Conservation (phyloP, 1,284 basidiomycete genomes). For the Rhizopogon hawkerae region DNA sequence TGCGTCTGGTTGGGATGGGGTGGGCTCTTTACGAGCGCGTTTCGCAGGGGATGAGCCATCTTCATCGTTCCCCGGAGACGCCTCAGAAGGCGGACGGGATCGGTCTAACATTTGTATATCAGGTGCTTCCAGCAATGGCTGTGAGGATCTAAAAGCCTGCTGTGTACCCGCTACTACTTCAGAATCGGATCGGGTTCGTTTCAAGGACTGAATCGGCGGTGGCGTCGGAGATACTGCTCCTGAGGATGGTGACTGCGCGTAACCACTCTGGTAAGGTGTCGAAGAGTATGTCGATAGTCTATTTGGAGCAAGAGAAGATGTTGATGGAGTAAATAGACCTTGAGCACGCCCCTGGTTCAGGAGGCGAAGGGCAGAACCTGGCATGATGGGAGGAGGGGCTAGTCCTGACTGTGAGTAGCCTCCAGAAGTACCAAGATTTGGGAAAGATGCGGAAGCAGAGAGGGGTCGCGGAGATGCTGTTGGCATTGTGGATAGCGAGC, state of each 20-base stretch:
- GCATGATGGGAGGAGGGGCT: slow-evolving; percentile 71
- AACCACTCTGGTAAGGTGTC: slow-evolving; percentile 32
- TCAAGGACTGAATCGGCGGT: slow-evolving; percentile 40
- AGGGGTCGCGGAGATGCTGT: slow-evolving; percentile 44
- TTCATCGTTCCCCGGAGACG: slow-evolving; percentile 39
- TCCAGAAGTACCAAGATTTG: slow-evolving; percentile 25
- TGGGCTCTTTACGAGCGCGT: slow-evolving; percentile 51
- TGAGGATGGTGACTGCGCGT: slow-evolving; percentile 29
- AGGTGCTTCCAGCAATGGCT: slow-evolving; percentile 33
- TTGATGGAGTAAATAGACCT: slow-evolving; percentile 76
- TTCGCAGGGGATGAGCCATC: slow-evolving; percentile 58
- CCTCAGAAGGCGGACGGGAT: slow-evolving; percentile 41
- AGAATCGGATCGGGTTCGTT: slow-evolving; percentile 39
- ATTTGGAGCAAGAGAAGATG: slow-evolving; percentile 39
- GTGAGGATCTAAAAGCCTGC: slow-evolving; percentile 17
- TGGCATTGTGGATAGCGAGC: slow-evolving; percentile 48
- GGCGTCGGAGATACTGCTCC: slow-evolving; percentile 46
- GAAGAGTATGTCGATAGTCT: slow-evolving; percentile 30
- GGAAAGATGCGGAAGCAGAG: slow-evolving; percentile 45
- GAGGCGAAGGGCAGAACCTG: slow-evolving; percentile 69
- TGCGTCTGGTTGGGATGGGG: slow-evolving; percentile 26
- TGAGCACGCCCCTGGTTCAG: slow-evolving; percentile 79
- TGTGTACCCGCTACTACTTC: slow-evolving; percentile 27
- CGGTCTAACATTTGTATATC: slow-evolving; percentile 40
- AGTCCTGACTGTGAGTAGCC: slow-evolving; percentile 49